Percentiles rank a stretch among this genome's conserved stretches.
phyloP scores from a whole-genome alignment of 441 rosid genomes.

The Arabidopsis lyrata region DNA sequence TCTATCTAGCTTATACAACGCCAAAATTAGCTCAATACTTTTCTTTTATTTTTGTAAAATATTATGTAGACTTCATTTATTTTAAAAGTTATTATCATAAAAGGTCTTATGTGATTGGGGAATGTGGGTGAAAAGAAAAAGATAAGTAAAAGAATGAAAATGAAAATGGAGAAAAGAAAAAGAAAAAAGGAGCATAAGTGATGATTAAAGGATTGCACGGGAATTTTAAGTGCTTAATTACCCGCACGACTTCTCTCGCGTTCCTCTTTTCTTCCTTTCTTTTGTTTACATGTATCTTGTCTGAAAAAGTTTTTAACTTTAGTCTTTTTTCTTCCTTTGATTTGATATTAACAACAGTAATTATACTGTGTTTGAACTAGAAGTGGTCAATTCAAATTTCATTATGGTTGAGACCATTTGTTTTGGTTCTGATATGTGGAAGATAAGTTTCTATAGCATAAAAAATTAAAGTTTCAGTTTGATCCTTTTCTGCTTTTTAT shows the following conservation, averaged over 20 bases:
- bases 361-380: constrained; percentile 4
- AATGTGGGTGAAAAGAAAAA: constrained; percentile 45
- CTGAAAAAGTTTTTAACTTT: constrained; percentile 24
- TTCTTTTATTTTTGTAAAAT: neutral
- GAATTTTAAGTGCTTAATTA: constrained; percentile 50
- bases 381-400: constrained; percentile 23
- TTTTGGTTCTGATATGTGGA: neutral
- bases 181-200: constrained; percentile 27
- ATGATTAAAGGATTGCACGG: constrained; percentile 51
- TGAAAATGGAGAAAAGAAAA: constrained; percentile 3
- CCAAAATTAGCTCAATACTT: constrained; percentile 34
- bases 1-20: constrained; percentile 36
- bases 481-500: neutral
- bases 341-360: constrained; percentile 34
- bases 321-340: constrained; percentile 20
- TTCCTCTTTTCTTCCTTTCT: constrained; percentile 14
- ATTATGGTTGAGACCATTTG: neutral
- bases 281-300: constrained; percentile 24
- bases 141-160: constrained; percentile 26
- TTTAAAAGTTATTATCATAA: neutral
- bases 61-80: constrained; percentile 22
- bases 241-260: constrained; percentile 47
- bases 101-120: constrained; percentile 41
- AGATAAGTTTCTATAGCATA: neutral
- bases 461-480: neutral